Percentiles rank a stretch among this genome's conserved stretches.
These are phyloP conservation scores for Geosmithia morbida DNA, from an alignment of 2,329 filamentous ascomycete genomes.

Conservation along the genomic window DNA sequence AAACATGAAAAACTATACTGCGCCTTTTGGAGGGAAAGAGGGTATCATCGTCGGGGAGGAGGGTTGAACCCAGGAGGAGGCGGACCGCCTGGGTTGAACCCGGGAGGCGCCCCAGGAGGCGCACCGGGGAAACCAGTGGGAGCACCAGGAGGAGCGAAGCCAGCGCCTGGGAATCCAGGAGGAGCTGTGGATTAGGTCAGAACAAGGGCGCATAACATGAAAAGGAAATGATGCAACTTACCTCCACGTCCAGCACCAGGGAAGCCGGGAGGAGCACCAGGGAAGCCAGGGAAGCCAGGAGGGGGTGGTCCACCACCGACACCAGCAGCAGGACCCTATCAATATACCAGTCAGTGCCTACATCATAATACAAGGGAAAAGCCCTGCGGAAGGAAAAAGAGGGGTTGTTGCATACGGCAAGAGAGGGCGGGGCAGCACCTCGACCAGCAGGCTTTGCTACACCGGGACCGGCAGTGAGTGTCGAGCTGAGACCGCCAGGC, in stretches of 20 bases:
- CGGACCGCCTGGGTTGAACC: conserved; percentile 38
- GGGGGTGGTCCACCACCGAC: conserved; percentile 58
- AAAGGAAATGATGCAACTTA: conserved; percentile 19
- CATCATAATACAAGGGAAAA: no score
- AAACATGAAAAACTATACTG: background rate
- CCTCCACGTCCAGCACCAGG: conserved; percentile 36
- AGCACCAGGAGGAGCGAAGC: conserved; percentile 25
- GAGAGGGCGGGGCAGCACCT: conserved; percentile 56
- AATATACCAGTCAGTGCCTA: conserved; percentile 7
- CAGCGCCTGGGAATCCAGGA: conserved; percentile 28
- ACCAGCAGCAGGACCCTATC: conserved; percentile 65
- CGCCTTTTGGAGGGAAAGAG: background rate
- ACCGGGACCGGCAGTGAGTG: conserved; percentile 71
- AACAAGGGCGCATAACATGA: background rate
- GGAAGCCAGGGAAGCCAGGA: conserved; percentile 36
- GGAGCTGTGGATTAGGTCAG: conserved; percentile 23
- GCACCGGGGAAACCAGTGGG: conserved; percentile 29
- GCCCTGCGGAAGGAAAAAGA: background rate
- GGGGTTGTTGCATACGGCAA: conserved; percentile 43
- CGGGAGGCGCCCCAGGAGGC: no score
- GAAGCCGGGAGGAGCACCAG: conserved; percentile 30
- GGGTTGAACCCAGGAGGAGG: conserved; percentile 62
- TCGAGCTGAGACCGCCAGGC: conserved; percentile 52
- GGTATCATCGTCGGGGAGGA: conserved; percentile 42
- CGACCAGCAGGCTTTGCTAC: conserved; percentile 84